These are phyloP conservation scores for Pichia californica DNA, from an alignment of 805 yeast genomes.

Conservation along the genomic window DNA sequence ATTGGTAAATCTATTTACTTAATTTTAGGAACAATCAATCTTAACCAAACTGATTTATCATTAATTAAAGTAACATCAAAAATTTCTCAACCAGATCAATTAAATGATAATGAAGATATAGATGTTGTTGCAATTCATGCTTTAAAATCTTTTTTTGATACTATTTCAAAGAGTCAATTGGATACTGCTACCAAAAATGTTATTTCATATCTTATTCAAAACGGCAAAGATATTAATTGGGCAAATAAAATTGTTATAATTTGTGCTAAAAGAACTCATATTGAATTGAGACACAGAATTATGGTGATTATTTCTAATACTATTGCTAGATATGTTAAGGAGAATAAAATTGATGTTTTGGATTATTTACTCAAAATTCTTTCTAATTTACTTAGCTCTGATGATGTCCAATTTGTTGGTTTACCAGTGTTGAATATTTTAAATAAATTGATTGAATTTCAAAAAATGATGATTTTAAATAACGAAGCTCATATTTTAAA, in stretches of 20 bases:
- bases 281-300: conserved; percentile 28
- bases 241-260: conserved; percentile 50
- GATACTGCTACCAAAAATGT: conserved; percentile 49
- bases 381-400: conserved; percentile 55
- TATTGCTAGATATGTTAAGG: conserved; percentile 31
- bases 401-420: conserved; percentile 76
- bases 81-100: neutral
- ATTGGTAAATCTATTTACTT: conserved; percentile 32
- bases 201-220: conserved; percentile 35
- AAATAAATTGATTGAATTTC: conserved; percentile 49
- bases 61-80: conserved; percentile 13
- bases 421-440: conserved; percentile 76
- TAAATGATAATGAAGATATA: neutral
- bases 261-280: conserved; percentile 66
- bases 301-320: conserved; percentile 36
- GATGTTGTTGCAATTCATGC: conserved; percentile 29
- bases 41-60: conserved; percentile 15
- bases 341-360: conserved; percentile 11
- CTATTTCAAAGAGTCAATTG: conserved; percentile 56
- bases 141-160: conserved; percentile 55
- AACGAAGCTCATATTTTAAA: conserved; percentile 30
- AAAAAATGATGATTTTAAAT: conserved; percentile 27
- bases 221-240: conserved; percentile 38
- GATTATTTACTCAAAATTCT: conserved; percentile 21
- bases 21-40: conserved; percentile 31